These are phyloP conservation scores for Trichosporon sp. DNA, from an alignment of 1,284 basidiomycete species.

Conservation along the genomic window DNA sequence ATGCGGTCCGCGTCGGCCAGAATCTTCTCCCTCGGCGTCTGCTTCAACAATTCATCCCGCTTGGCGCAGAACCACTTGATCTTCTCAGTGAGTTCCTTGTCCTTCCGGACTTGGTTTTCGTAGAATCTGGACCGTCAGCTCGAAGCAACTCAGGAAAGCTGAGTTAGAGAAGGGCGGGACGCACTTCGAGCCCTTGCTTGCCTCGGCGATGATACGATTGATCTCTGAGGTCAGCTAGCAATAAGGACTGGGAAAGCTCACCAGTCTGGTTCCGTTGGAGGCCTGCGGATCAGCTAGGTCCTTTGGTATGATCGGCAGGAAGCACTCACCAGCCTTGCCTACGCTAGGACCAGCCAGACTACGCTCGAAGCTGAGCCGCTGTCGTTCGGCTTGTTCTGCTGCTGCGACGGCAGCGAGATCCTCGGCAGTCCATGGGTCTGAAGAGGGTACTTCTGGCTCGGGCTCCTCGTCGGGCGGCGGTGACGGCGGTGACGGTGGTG, in stretches of 20 bases:
- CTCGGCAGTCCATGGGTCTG: background rate
- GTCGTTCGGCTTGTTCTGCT: slow-evolving; percentile 23
- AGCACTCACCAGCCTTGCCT: slow-evolving; percentile 42
- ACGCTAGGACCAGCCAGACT: slow-evolving; percentile 48
- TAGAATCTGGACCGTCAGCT: slow-evolving; percentile 34
- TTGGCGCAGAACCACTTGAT: slow-evolving; percentile 43
- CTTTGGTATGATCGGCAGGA: background rate
- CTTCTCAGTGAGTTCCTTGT: slow-evolving; percentile 43
- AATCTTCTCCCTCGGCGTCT: slow-evolving; percentile 27
- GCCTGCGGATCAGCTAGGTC: slow-evolving; percentile 21
- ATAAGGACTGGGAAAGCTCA: slow-evolving; percentile 6
- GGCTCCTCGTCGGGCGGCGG: background rate
- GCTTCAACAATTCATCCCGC: slow-evolving; percentile 40
- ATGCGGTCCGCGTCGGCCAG: slow-evolving; percentile 44
- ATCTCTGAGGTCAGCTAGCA: slow-evolving; percentile 27
- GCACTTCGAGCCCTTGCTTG: slow-evolving; percentile 47
- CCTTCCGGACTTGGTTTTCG: slow-evolving; percentile 44
- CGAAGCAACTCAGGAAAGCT: background rate
- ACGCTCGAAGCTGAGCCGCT: slow-evolving; percentile 38
- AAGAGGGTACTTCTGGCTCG: background rate
- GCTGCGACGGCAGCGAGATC: slow-evolving; percentile 5
- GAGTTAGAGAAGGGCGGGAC: slow-evolving; percentile 5
- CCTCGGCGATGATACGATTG: slow-evolving; percentile 47
- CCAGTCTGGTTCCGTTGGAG: slow-evolving; percentile 44
- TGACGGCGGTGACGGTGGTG: background rate